Percentiles rank a stretch among this genome's conserved stretches.
Evolutionary conservation across 78 protist genomes (phyloP).

Genomic region (Speleostelium caveatum): DNA sequence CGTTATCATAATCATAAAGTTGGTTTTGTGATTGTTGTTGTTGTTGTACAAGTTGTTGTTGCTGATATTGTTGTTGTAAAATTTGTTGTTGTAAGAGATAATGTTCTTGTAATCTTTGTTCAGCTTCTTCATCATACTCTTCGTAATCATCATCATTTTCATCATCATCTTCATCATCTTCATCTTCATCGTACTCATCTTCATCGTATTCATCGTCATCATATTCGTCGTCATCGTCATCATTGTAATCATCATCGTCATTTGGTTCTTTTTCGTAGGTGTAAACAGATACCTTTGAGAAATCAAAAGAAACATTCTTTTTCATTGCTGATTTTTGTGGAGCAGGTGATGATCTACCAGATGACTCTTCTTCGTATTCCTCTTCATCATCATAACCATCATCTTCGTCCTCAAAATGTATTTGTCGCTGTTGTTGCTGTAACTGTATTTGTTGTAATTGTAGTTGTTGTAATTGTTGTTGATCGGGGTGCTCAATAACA

Average conservation of each 20-base stretch:
- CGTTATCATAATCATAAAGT: neutral
- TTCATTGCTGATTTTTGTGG: constrained; percentile 20
- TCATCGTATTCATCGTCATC: constrained; percentile 1
- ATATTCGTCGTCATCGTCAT: constrained; percentile 1
- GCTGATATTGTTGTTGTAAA: neutral
- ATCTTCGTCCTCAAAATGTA: neutral
- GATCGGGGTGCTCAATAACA: neutral
- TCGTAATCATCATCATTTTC: constrained; percentile 46
- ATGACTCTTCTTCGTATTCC: constrained; percentile 27
- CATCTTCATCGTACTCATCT: constrained; percentile 9
- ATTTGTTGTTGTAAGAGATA: constrained; percentile 2
- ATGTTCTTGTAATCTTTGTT: constrained; percentile 23
- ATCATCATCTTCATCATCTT: constrained; percentile 54
- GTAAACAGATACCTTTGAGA: neutral
- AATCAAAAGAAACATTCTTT: constrained; percentile 55
- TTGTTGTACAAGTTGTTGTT: neutral
- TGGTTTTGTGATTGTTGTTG: neutral
- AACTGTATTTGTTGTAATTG: neutral
- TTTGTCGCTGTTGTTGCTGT: constrained; percentile 3
- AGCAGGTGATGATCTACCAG: neutral
- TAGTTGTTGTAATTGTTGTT: neutral
- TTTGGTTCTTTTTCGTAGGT: constrained; percentile 20
- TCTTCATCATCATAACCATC: constrained; percentile 5
- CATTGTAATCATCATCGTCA: constrained; percentile 29
- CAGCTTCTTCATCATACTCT: constrained; percentile 28